Percentiles rank a stretch among this genome's conserved stretches.
Conservation (phyloP, 768 basidiomycete species). For the Lentinula raphanica region DNA sequence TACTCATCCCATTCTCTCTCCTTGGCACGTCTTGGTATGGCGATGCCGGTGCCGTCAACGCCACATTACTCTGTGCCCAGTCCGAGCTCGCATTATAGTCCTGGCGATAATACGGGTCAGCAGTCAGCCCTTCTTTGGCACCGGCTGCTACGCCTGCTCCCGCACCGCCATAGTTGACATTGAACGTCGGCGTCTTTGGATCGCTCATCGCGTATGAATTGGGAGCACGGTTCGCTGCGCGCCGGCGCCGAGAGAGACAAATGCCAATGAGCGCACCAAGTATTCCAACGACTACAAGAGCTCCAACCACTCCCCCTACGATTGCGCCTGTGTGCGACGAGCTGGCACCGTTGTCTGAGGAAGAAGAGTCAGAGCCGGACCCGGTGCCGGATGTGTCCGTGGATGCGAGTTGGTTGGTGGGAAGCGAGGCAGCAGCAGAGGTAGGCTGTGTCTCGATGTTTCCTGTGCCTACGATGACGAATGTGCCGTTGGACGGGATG, state of each 20-base stretch:
- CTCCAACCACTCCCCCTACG: slow-evolving; percentile 48
- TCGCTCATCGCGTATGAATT: slow-evolving; percentile 35
- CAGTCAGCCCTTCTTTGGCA: slow-evolving; percentile 49
- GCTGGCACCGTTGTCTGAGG: neutral
- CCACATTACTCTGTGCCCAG: slow-evolving; percentile 50
- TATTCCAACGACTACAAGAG: slow-evolving; percentile 41
- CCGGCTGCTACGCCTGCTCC: slow-evolving; percentile 22
- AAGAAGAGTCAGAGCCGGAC: slow-evolving; percentile 1
- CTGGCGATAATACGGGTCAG: slow-evolving; percentile 67
- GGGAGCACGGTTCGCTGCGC: slow-evolving; percentile 27
- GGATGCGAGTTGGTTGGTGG: slow-evolving; percentile 41
- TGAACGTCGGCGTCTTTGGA: slow-evolving; percentile 1
- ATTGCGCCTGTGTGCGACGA: slow-evolving; percentile 36
- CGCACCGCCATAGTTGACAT: slow-evolving; percentile 5
- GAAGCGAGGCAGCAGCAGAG: slow-evolving; percentile 37
- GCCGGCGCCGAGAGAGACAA: slow-evolving; percentile 45
- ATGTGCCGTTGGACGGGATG: slow-evolving; percentile 75
- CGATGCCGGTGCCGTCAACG: slow-evolving; percentile 25
- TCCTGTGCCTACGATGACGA: slow-evolving; percentile 77
- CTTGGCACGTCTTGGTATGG: slow-evolving; percentile 13
- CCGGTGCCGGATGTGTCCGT: slow-evolving; percentile 28
- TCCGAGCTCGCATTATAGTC: slow-evolving; percentile 46
- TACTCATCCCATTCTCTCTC: slow-evolving; percentile 22
- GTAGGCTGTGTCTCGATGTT: slow-evolving; percentile 68
- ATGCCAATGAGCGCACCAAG: slow-evolving; percentile 48